These are phyloP conservation scores for Arthrobotrys sinensis DNA, from an alignment of 2,329 filamentous ascomycete genomes.

Conservation along the genomic window DNA sequence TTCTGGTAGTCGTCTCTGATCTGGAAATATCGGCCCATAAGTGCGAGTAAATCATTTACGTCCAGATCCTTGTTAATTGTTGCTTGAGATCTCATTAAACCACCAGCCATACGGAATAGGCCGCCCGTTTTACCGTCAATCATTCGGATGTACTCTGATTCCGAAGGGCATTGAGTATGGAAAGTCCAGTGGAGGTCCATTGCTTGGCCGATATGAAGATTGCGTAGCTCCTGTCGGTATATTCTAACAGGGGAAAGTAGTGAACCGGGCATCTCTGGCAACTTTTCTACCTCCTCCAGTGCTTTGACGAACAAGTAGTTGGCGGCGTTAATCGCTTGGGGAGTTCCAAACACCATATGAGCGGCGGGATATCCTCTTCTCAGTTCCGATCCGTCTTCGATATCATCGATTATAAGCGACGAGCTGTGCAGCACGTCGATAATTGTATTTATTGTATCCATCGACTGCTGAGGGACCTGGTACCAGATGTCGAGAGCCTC, in stretches of 20 bases:
- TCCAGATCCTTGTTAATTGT: constrained; percentile 11
- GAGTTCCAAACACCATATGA: constrained; percentile 35
- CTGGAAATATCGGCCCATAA: constrained; percentile 29
- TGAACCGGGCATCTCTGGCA: background rate
- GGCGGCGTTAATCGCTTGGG: constrained; percentile 17
- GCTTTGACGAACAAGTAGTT: constrained; percentile 29
- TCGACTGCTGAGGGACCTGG: constrained; percentile 7
- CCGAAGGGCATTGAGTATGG: constrained; percentile 27
- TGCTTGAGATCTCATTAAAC: constrained; percentile 10
- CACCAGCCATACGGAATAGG: constrained; percentile 15
- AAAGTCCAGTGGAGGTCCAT: constrained; percentile 41
- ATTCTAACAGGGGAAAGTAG: background rate
- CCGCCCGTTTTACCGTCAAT: constrained; percentile 31
- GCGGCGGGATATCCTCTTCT: constrained; percentile 23
- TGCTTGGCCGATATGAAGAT: constrained; percentile 25
- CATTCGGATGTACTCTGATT: constrained; percentile 37
- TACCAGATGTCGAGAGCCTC: constrained; percentile 47
- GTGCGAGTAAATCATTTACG: constrained; percentile 7
- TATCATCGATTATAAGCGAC: constrained; percentile 37
- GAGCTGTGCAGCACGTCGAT: constrained; percentile 25
- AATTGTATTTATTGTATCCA: constrained; percentile 20
- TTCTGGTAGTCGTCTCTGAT: constrained; percentile 32
- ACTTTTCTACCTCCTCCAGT: background rate
- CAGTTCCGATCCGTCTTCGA: constrained; percentile 24
- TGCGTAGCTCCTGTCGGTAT: constrained; percentile 15